These are phyloP conservation scores for Ehretia macrophylla DNA, from an alignment of 257 asterid species.

Conservation along the genomic window DNA sequence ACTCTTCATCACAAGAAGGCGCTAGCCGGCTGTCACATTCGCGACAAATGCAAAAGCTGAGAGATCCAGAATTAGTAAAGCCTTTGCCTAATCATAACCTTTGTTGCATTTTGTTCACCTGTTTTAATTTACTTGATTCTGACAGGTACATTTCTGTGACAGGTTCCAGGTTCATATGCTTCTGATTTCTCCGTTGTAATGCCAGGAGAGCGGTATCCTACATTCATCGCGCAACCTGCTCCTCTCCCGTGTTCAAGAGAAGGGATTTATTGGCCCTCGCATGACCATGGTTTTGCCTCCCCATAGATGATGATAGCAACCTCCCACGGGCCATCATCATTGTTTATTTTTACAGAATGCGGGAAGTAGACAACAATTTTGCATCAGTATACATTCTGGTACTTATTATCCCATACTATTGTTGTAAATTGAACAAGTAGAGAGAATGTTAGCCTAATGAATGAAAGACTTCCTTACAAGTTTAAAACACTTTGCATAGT, in stretches of 20 bases:
- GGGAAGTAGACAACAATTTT: background rate
- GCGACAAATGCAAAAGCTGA: slow-evolving; percentile 25
- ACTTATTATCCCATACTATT: no score
- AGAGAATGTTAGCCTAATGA: no score
- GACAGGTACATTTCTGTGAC: slow-evolving; percentile 9
- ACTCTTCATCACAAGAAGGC: slow-evolving; percentile 24
- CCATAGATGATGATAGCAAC: slow-evolving; percentile 3
- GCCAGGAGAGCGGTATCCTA: slow-evolving; percentile 85
- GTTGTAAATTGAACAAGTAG: no score
- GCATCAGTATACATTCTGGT: background rate
- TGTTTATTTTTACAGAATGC: background rate
- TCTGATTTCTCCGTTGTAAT: slow-evolving; percentile 65
- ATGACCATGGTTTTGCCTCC: slow-evolving; percentile 20
- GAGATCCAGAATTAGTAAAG: slow-evolving; percentile 32
- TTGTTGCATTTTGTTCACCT: background rate
- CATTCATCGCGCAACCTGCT: slow-evolving; percentile 80
- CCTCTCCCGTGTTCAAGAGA: slow-evolving; percentile 77
- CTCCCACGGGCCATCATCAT: background rate
- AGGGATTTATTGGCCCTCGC: slow-evolving; percentile 50
- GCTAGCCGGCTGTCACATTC: slow-evolving; percentile 16
- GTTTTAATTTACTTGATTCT: no score
- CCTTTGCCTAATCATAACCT: background rate
- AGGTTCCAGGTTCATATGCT: slow-evolving; percentile 46
- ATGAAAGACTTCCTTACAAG: no score
- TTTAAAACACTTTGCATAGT: no score